phyloP scores from a whole-genome alignment of 176 grass and related monocot genomes.

The Zea luxurians region DNA sequence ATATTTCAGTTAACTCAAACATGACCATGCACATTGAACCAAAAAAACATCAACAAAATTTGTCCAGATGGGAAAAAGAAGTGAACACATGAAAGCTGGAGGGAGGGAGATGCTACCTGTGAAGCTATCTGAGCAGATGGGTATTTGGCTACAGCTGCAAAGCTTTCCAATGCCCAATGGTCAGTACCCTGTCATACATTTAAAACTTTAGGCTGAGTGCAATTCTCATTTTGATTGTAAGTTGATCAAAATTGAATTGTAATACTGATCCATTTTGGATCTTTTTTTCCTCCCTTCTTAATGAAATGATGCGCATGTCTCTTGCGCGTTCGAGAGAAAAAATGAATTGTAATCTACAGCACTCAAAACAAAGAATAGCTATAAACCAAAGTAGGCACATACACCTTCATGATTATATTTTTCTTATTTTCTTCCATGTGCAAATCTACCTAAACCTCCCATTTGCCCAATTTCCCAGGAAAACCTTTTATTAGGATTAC shows the following conservation, averaged over 20 bases:
- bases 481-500: not conserved
- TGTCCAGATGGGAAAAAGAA: too few relatives aligned
- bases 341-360: slow-evolving; percentile 1
- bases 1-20: slow-evolving; percentile 10
- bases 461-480: not conserved
- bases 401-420: not conserved
- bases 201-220: slow-evolving; percentile 8
- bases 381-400: not conserved
- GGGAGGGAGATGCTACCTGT: slow-evolving; percentile 57
- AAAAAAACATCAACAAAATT: not conserved
- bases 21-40: not conserved
- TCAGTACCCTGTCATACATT: slow-evolving; percentile 68
- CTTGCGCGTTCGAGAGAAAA: too few relatives aligned
- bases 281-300: too few relatives aligned
- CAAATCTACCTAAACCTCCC: slow-evolving; percentile 2
- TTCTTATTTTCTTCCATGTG: slow-evolving; percentile 14
- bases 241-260: slow-evolving; percentile 18
- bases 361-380: slow-evolving; percentile 17
- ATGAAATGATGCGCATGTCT: too few relatives aligned
- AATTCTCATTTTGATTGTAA: not conserved
- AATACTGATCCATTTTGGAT: not conserved
- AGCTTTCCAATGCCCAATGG: slow-evolving; percentile 82
- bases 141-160: slow-evolving; percentile 83
- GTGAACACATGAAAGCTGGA: not conserved
- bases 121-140: slow-evolving; percentile 86